These are phyloP conservation scores for Neurospora sp. DNA, from an alignment of 495 filamentous ascomycete genomes.

Conservation along the genomic window DNA sequence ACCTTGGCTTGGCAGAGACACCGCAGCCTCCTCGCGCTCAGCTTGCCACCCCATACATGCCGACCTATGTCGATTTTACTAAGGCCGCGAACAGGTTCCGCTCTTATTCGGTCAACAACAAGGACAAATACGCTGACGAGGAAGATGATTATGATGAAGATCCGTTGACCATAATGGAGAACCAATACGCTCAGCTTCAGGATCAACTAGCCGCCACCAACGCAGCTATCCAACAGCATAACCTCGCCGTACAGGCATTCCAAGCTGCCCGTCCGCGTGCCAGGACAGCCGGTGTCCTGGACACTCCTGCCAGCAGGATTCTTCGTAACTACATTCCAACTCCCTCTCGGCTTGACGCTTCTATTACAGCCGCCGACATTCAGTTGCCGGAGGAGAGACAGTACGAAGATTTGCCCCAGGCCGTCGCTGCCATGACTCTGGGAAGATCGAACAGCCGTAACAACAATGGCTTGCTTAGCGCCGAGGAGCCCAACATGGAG, in stretches of 20 bases:
- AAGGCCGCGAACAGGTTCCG: constrained; percentile 81
- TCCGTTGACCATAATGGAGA: constrained; percentile 57
- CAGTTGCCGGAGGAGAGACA: constrained; percentile 61
- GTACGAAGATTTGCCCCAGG: constrained; percentile 57
- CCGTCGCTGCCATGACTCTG: constrained; percentile 70
- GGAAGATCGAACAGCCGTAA: constrained; percentile 50
- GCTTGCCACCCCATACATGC: constrained; percentile 67
- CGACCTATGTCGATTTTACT: constrained; percentile 62
- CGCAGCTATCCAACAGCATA: constrained; percentile 86
- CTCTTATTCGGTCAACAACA: constrained; percentile 97
- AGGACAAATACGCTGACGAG: constrained; percentile 94
- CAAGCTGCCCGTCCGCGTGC: constrained; percentile 82
- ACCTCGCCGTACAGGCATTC: constrained; percentile 86
- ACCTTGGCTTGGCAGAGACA: constrained; percentile 89
- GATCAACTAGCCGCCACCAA: constrained; percentile 66
- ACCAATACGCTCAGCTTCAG: constrained; percentile 51
- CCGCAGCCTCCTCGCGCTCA: constrained; percentile 70
- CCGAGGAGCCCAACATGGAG: constrained; percentile 73
- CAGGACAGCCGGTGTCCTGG: constrained; percentile 73
- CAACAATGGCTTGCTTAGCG: constrained; percentile 45
- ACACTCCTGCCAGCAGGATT: constrained; percentile 64
- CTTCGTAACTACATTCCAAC: constrained; percentile 70
- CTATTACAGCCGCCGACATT: constrained; percentile 72
- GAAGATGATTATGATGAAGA: constrained; percentile 75
- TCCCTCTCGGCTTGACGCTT: constrained; percentile 76